A percentile compares a stretch with the other conserved stretches of the same genome.
Evolutionary conservation across 306 rosid species (phyloP).

Genomic region (Castanopsis chinensis): DNA sequence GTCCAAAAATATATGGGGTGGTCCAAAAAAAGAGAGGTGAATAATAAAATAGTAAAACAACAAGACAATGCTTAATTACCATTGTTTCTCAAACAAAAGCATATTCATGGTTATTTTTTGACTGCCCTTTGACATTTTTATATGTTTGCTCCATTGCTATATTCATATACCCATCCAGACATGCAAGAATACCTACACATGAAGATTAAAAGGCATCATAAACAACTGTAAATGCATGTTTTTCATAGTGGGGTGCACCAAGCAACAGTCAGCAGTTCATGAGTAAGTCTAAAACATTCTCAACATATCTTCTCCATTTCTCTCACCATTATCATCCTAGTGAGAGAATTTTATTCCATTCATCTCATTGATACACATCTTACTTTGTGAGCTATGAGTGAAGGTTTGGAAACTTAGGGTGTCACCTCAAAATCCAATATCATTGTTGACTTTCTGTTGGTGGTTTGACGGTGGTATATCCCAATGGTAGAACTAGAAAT

Average conservation of each 20-base stretch:
- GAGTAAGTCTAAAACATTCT: background rate
- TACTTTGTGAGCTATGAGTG: too few species aligned
- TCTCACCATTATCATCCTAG: too few species aligned
- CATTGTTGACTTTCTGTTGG: too few species aligned
- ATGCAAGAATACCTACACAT: slow-evolving; percentile 80
- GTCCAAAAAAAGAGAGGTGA: background rate
- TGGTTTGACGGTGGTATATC: too few species aligned
- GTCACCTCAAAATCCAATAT: too few species aligned
- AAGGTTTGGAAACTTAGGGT: too few species aligned
- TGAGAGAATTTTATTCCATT: too few species aligned
- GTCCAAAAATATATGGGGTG: background rate
- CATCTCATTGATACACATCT: too few species aligned
- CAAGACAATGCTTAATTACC: slow-evolving; percentile 37
- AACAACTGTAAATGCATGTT: background rate
- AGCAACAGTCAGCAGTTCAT: background rate
- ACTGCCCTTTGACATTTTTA: slow-evolving; percentile 88
- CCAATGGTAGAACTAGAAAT: too few species aligned
- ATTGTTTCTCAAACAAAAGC: slow-evolving; percentile 93
- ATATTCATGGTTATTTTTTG: slow-evolving; percentile 88
- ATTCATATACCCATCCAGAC: slow-evolving; percentile 92
- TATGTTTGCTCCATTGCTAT: slow-evolving; percentile 97
- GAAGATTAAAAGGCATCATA: slow-evolving; percentile 18
- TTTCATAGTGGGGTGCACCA: background rate
- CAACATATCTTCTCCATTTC: too few species aligned
- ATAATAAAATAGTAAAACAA: background rate